phyloP scores from a whole-genome alignment of 2,329 filamentous ascomycete genomes.

The Penicillium rolfsii region DNA sequence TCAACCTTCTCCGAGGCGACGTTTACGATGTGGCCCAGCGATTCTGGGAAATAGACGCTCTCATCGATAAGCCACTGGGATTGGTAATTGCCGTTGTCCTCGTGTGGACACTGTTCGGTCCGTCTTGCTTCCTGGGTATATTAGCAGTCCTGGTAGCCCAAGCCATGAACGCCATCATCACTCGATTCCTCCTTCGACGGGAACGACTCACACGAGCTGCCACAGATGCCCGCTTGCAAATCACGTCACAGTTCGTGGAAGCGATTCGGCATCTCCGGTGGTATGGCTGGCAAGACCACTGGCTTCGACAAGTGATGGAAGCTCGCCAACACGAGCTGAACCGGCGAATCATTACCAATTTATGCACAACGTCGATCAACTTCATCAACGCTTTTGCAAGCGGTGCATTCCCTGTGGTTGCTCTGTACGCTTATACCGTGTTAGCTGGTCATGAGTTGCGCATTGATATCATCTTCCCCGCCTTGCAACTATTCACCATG shows the following conservation, averaged over 20 bases:
- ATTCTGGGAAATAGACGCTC: conserved; percentile 83
- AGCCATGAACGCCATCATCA: conserved; percentile 68
- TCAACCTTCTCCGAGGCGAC: conserved; percentile 75
- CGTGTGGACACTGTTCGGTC: conserved; percentile 78
- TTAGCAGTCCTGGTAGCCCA: conserved; percentile 71
- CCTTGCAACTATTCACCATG: conserved; percentile 77
- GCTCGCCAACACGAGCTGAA: conserved; percentile 69
- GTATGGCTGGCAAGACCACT: conserved; percentile 81
- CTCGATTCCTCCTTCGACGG: conserved; percentile 66
- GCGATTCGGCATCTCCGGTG: conserved; percentile 78
- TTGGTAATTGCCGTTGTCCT: conserved; percentile 74
- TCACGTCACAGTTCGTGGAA: conserved; percentile 84
- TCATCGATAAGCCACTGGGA: conserved; percentile 76
- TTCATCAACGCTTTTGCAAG: conserved; percentile 73
- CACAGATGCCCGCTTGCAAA: conserved; percentile 77
- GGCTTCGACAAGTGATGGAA: conserved; percentile 70
- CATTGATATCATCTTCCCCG: conserved; percentile 84
- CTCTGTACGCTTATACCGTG: conserved; percentile 79
- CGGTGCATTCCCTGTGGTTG: conserved; percentile 75
- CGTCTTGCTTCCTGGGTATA: conserved; percentile 75
- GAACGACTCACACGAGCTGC: conserved; percentile 72
- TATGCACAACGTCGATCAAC: conserved; percentile 66
- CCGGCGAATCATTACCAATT: conserved; percentile 64
- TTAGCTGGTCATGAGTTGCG: conserved; percentile 68
- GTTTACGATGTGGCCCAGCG: conserved; percentile 50